These are phyloP conservation scores for Scleromitrula shiraiana DNA, from an alignment of 2,329 filamentous ascomycete genomes.

Conservation along the genomic window DNA sequence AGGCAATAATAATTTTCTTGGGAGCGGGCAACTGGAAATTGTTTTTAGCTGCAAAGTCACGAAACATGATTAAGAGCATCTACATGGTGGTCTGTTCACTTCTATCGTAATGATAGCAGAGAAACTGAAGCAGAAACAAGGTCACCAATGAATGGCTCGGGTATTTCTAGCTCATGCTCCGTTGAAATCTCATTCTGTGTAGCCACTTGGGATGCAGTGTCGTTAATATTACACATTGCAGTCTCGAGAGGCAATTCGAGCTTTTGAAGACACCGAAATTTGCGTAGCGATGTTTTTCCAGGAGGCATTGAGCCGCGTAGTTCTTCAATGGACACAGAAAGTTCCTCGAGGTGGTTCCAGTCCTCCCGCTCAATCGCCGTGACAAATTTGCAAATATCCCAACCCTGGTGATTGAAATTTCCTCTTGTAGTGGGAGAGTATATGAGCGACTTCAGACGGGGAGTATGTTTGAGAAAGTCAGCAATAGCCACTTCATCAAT, in stretches of 20 bases:
- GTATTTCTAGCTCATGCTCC: background rate
- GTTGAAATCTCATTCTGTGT: background rate
- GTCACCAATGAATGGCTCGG: background rate
- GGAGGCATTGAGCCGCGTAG: background rate
- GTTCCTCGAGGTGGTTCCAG: background rate
- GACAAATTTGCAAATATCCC: background rate
- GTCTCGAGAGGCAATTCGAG: conserved; percentile 12
- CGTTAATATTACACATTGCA: conserved; percentile 11
- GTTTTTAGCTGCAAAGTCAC: conserved; percentile 3
- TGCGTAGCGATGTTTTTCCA: conserved; percentile 9
- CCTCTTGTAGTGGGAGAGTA: background rate
- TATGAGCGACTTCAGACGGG: background rate
- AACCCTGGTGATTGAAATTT: background rate
- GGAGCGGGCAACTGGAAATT: conserved; percentile 11
- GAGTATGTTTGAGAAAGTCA: background rate
- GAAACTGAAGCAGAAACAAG: conserved; percentile 12
- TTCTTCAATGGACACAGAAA: background rate
- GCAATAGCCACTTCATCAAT: background rate
- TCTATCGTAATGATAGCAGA: conserved; percentile 11
- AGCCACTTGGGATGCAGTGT: background rate
- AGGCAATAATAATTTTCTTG: conserved; percentile 10
- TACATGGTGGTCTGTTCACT: conserved; percentile 8
- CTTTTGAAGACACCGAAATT: conserved; percentile 9
- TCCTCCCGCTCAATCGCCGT: background rate
- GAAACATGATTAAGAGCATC: conserved; percentile 11